phyloP scores from a whole-genome alignment of 768 basidiomycete species.

The Tulasnella sp. region DNA sequence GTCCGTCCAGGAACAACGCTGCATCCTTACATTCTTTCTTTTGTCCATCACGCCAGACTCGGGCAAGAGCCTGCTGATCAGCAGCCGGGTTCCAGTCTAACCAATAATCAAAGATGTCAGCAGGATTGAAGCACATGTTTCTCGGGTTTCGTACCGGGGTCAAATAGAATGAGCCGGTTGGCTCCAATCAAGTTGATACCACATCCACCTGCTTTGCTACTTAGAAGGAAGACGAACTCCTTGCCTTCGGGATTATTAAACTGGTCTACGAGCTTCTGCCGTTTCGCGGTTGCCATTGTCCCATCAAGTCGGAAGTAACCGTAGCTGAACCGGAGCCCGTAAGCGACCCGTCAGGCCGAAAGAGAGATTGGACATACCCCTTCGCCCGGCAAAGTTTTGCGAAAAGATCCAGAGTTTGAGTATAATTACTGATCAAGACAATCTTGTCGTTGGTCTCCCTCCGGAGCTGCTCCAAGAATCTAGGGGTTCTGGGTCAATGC shows the following conservation, averaged over 20 bases:
- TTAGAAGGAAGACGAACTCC: slow-evolving; percentile 90
- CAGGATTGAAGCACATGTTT: not conserved
- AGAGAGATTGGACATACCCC: slow-evolving; percentile 48
- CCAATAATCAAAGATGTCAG: not conserved
- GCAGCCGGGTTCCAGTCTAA: slow-evolving; percentile 99
- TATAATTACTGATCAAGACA: slow-evolving; percentile 94
- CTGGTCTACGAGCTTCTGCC: slow-evolving; percentile 93
- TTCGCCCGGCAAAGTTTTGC: slow-evolving; percentile 83
- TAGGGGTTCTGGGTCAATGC: slow-evolving; percentile 34
- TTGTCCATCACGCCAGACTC: slow-evolving; percentile 99
- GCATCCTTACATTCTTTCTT: slow-evolving; percentile 89
- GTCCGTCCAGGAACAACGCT: not conserved
- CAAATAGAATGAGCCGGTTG: slow-evolving; percentile 91
- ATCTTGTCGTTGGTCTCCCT: slow-evolving; percentile 89
- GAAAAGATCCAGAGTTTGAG: slow-evolving; percentile 89
- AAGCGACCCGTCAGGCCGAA: slow-evolving; percentile 17
- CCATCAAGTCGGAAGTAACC: slow-evolving; percentile 90
- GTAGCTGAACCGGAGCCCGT: slow-evolving; percentile 52
- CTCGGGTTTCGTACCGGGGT: slow-evolving; percentile 58
- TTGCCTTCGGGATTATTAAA: slow-evolving; percentile 92
- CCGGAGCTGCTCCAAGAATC: slow-evolving; percentile 79
- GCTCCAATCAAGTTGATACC: slow-evolving; percentile 97
- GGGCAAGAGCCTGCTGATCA: slow-evolving; percentile 95
- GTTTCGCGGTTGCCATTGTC: slow-evolving; percentile 85
- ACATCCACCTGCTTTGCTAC: slow-evolving; percentile 93